Conservation (phyloP, 1,284 basidiomycete genomes). For the Ganoderma lingzhi region DNA sequence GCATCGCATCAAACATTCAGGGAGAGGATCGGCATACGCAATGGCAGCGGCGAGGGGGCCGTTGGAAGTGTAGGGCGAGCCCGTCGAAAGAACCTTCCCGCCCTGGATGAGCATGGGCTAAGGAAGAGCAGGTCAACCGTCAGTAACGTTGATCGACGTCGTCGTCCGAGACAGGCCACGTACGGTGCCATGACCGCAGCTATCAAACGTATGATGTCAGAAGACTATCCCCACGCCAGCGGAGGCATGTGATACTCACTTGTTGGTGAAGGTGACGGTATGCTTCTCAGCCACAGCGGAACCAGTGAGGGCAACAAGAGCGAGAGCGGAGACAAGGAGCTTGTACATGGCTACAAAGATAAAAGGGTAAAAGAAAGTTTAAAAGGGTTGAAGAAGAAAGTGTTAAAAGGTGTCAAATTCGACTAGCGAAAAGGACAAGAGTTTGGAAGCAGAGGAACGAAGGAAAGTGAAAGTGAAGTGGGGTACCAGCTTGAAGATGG, state of each 20-base stretch:
- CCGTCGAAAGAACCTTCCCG: slow-evolving; percentile 44
- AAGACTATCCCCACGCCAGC: slow-evolving; percentile 1
- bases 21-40: slow-evolving; percentile 38
- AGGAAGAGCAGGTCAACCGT: not conserved
- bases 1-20: not conserved
- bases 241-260: slow-evolving; percentile 36
- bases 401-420: not conserved
- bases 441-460: not conserved
- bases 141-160: not conserved
- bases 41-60: slow-evolving; percentile 43
- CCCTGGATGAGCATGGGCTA: slow-evolving; percentile 46
- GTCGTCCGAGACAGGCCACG: slow-evolving; percentile 19
- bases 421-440: not conserved
- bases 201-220: slow-evolving; percentile 19
- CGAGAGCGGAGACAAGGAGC: slow-evolving; percentile 39
- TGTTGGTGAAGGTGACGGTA: slow-evolving; percentile 47
- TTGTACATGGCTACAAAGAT: slow-evolving; percentile 41
- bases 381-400: not conserved
- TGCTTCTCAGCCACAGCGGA: slow-evolving; percentile 45
- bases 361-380: not conserved
- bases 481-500: not conserved
- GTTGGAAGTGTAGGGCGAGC: slow-evolving; percentile 42
- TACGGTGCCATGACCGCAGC: slow-evolving; percentile 49
- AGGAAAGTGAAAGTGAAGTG: not conserved
- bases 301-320: slow-evolving; percentile 36